Conservation (phyloP, 441 rosid genomes). For the Erysimum pusillum region DNA sequence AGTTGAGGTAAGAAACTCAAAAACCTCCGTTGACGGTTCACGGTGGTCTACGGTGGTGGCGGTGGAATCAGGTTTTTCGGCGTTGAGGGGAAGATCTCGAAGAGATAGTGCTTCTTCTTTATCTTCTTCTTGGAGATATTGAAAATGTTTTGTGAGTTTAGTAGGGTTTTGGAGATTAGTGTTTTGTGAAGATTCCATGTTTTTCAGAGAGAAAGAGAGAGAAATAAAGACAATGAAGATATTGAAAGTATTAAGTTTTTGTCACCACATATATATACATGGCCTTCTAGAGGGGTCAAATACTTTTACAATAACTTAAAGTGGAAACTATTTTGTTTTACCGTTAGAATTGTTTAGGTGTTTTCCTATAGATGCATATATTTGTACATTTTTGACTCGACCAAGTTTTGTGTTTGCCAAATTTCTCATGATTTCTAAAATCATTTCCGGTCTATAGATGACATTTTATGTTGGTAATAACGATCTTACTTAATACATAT, state of each 20-base stretch:
- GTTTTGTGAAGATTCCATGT: constrained; percentile 38
- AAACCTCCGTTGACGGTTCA: constrained; percentile 53
- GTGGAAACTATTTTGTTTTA: constrained; percentile 21
- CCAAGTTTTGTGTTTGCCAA: neutral
- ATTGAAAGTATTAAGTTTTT: constrained; percentile 23
- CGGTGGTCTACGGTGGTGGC: constrained; percentile 49
- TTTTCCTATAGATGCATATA: neutral
- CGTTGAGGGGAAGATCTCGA: constrained; percentile 55
- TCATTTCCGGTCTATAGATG: neutral
- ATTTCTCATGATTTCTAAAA: constrained; percentile 4
- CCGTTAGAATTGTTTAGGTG: neutral
- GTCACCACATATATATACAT: constrained; percentile 33
- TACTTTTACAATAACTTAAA: neutral
- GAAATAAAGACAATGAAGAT: constrained; percentile 19
- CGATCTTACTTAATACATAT: neutral
- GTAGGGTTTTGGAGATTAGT: constrained; percentile 37
- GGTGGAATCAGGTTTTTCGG: neutral
- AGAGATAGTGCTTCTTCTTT: constrained; percentile 66
- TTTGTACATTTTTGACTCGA: constrained; percentile 25
- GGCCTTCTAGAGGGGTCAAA: constrained; percentile 38
- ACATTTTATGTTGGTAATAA: neutral
- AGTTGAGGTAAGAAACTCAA: constrained; percentile 67
- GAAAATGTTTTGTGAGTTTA: constrained; percentile 30
- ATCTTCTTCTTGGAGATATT: constrained; percentile 31
- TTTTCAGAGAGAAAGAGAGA: neutral